phyloP scores from a whole-genome alignment of 1,284 basidiomycete species.

The Rhodotorula sp. region DNA sequence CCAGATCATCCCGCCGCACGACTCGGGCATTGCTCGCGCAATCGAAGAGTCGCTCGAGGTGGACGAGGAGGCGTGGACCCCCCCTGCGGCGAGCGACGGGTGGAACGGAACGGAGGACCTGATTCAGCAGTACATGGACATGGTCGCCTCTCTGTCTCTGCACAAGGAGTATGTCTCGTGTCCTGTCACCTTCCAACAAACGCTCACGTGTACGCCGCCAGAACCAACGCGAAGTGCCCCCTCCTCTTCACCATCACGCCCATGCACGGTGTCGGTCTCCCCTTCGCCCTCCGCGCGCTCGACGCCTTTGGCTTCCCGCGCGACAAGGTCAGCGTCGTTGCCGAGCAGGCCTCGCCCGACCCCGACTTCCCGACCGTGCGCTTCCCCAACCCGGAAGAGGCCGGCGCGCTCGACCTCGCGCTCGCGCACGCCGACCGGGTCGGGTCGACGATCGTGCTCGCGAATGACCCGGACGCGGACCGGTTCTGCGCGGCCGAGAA shows the following conservation, averaged over 20 bases:
- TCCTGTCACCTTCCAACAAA: background rate
- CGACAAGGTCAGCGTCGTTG: constrained; percentile 26
- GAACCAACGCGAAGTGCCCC: constrained; percentile 25
- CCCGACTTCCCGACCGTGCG: constrained; percentile 78
- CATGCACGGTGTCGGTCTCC: constrained; percentile 79
- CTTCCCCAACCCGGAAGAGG: constrained; percentile 85
- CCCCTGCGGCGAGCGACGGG: constrained; percentile 49
- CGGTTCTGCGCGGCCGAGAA: constrained; percentile 23
- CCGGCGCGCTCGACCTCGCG: constrained; percentile 65
- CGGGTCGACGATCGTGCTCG: constrained; percentile 65
- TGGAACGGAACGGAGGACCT: constrained; percentile 60
- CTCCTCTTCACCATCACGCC: constrained; percentile 75
- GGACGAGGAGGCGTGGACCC: constrained; percentile 55
- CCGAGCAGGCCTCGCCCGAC: constrained; percentile 58
- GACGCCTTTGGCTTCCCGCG: constrained; percentile 59
- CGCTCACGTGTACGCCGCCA: background rate
- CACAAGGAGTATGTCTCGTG: constrained; percentile 16
- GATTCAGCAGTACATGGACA: constrained; percentile 58
- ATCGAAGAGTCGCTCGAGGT: constrained; percentile 67
- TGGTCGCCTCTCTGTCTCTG: constrained; percentile 5
- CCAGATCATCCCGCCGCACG: constrained; percentile 78
- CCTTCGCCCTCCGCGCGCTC: constrained; percentile 63
- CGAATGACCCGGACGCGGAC: constrained; percentile 76
- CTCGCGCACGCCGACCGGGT: constrained; percentile 61
- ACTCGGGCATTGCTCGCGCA: constrained; percentile 66